Evolutionary conservation across 805 yeast genomes (phyloP).

Genomic region (Kazachstania martiniae): DNA sequence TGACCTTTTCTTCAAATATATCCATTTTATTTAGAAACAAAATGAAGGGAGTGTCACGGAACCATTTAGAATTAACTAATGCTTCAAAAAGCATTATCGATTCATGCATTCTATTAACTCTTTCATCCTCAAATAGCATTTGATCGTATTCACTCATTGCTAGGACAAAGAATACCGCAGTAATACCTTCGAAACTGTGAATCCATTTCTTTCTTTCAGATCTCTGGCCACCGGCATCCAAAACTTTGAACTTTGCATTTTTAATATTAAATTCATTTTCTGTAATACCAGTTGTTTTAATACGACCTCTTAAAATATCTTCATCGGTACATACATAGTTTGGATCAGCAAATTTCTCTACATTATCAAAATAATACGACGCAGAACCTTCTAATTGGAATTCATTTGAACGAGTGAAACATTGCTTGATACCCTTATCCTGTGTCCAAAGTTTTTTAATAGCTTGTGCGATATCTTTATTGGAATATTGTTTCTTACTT

Average conservation of each 20-base stretch:
- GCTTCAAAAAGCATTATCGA: conserved; percentile 76
- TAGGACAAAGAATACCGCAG: conserved; percentile 77
- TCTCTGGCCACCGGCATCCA: conserved; percentile 96
- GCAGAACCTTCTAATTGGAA: conserved; percentile 84
- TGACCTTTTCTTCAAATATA: conserved; percentile 60
- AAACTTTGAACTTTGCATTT: conserved; percentile 55
- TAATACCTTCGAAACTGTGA: conserved; percentile 84
- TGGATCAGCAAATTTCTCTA: conserved; percentile 51
- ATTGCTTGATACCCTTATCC: conserved; percentile 55
- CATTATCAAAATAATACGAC: conserved; percentile 65
- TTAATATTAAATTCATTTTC: conserved; percentile 71
- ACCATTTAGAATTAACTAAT: conserved; percentile 78
- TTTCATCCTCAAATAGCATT: conserved; percentile 76
- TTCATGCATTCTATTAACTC: conserved; percentile 86
- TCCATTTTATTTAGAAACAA: conserved; percentile 85
- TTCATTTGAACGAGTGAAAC: conserved; percentile 53
- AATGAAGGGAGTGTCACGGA: conserved; percentile 75
- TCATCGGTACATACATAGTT: conserved; percentile 62
- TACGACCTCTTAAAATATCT: conserved; percentile 82
- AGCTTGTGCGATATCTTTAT: conserved; percentile 60
- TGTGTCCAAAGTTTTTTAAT: conserved; percentile 56
- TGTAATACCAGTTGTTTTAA: conserved; percentile 92
- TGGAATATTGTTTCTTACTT: conserved; percentile 12
- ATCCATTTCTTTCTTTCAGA: conserved; percentile 90
- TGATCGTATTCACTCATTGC: conserved; percentile 93